Evolutionary conservation across 1,139 yeast genomes (phyloP), one percentile per base, ranked within the genome.

Genomic region (Komagataea norvegica): DNA sequence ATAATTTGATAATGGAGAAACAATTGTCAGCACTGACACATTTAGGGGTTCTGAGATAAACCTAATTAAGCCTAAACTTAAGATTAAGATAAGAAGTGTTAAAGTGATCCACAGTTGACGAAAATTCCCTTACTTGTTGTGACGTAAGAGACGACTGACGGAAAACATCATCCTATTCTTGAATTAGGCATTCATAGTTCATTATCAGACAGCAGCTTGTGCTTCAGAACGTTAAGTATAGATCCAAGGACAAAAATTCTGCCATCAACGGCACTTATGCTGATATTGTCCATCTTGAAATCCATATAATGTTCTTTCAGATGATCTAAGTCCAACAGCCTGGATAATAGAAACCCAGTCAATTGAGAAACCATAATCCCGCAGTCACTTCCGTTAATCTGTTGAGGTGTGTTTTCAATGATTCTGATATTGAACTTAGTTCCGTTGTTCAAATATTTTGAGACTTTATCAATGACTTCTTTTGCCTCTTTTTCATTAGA

Each of bases 381-480:
- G 60, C 94, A 84, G 53, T 85, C 95, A 36, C 71, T 75, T 0
- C 86, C 84, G 53, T 84, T 83, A 29, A 65, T 65, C 57, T 85
- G 94, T 51, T 82, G 93, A 0, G 93, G 94, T 0, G 86, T 71
- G 8, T 37, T 24, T 61, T 60, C 33, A 66, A 62, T 29, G 60
- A 60, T 2, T 42, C 40, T 26, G 42, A 50, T 17, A 34, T 51
- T 24, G 43, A 52, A 33, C 11, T 37, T 38, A 14, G 45, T 49
- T 3, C 61, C 55, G 14, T 34, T 24, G 16, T 40, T 40, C 24
- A 68, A 45, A 36, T 56, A 57, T 15, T 25, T 32, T 10, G 61
- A 57, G 24, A 71, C 47, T 37, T 66, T 62, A 2, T 46, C 42
- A 4, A 66, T 56, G 5, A 71, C 54, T 2, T 40, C 41, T 5